Conservation (phyloP, 768 basidiomycete species). For the Collybia mongolica region DNA sequence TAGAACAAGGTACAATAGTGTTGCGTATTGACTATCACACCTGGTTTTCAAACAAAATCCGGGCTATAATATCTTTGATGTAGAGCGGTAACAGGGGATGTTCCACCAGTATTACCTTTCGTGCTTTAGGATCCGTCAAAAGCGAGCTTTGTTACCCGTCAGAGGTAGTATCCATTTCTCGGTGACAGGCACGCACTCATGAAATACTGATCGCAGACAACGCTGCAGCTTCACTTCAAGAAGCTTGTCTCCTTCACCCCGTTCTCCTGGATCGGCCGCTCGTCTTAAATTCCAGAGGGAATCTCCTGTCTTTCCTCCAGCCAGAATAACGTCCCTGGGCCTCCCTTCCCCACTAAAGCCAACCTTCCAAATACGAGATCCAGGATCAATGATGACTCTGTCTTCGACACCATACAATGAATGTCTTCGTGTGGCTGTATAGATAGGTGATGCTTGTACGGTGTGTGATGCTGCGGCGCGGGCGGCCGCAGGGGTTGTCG, state of each 20-base stretch:
- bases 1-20: neutral
- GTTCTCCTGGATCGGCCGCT: constrained; percentile 49
- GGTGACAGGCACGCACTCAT: constrained; percentile 57
- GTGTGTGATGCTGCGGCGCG: constrained; percentile 44
- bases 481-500: constrained; percentile 57
- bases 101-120: constrained; percentile 92
- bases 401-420: constrained; percentile 97
- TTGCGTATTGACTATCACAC: constrained; percentile 36
- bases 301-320: constrained; percentile 38
- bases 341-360: constrained; percentile 96
- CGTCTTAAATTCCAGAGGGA: constrained; percentile 63
- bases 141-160: constrained; percentile 60
- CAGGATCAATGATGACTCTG: constrained; percentile 91
- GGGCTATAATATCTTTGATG: constrained; percentile 87
- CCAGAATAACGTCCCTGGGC: constrained; percentile 84
- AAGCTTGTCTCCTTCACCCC: constrained; percentile 72
- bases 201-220: constrained; percentile 76
- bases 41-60: constrained; percentile 89
- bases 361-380: constrained; percentile 93
- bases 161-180: neutral
- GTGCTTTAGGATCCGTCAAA: constrained; percentile 90
- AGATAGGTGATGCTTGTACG: constrained; percentile 80
- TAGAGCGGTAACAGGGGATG: constrained; percentile 83
- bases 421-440: constrained; percentile 82
- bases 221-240: constrained; percentile 69